These are phyloP conservation scores for Obelidium mucronatum DNA, from an alignment of 192 early-diverging fungal genomes.

Conservation along the genomic window DNA sequence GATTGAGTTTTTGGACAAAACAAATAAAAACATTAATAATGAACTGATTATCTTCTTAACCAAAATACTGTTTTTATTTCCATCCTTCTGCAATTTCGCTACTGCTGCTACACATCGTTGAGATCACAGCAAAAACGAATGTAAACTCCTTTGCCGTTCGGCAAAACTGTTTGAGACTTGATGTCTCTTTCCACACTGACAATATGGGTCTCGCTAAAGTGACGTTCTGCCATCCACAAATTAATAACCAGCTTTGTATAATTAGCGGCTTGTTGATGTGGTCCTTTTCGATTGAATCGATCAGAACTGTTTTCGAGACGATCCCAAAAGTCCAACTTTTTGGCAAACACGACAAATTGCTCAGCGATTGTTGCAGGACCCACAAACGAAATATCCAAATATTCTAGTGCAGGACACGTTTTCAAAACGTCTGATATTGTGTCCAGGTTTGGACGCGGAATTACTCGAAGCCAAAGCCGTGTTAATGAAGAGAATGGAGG, in stretches of 20 bases:
- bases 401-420: conserved; percentile 11
- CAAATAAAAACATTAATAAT: background rate
- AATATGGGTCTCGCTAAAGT: background rate
- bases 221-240: conserved; percentile 23
- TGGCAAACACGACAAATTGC: conserved; percentile 13
- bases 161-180: background rate
- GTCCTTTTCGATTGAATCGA: background rate
- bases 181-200: conserved; percentile 10
- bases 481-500: conserved; percentile 1
- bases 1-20: background rate
- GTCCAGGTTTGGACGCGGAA: conserved; percentile 1
- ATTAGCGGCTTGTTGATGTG: background rate
- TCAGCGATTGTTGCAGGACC: background rate
- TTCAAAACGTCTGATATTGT: background rate
- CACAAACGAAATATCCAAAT: conserved; percentile 11
- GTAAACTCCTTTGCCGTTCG: conserved; percentile 14
- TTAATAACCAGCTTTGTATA: conserved; percentile 2
- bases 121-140: conserved; percentile 31
- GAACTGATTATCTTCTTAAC: too few relatives aligned
- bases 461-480: conserved; percentile 23
- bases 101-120: too few relatives aligned
- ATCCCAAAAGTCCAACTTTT: background rate
- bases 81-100: too few relatives aligned
- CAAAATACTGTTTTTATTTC: too few relatives aligned
- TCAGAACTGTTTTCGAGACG: background rate